These are phyloP conservation scores for Daldinia loculata DNA, from an alignment of 495 filamentous ascomycete genomes.

Conservation along the genomic window DNA sequence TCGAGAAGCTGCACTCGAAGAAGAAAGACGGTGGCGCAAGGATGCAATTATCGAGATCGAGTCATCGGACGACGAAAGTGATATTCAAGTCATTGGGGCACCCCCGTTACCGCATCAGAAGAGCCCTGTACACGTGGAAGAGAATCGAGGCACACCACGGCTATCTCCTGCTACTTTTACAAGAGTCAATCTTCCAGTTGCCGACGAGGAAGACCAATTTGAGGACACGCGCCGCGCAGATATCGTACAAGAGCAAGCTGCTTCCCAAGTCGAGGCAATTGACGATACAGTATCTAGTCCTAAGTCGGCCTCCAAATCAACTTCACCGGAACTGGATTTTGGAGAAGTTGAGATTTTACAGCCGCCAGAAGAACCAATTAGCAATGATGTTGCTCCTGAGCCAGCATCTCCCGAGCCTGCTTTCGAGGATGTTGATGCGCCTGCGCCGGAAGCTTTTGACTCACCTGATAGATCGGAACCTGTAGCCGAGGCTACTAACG, in stretches of 20 bases:
- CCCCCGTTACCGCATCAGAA: slow-evolving; percentile 38
- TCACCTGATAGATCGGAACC: slow-evolving; percentile 10
- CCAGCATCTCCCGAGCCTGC: slow-evolving; percentile 59
- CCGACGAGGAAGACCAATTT: slow-evolving; percentile 5
- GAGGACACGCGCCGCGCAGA: slow-evolving; percentile 43
- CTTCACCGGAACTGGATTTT: slow-evolving; percentile 47
- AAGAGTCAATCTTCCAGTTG: slow-evolving; percentile 28
- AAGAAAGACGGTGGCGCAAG: slow-evolving; percentile 48
- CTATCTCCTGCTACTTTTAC: slow-evolving; percentile 38
- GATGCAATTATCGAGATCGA: slow-evolving; percentile 54
- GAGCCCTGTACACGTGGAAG: slow-evolving; percentile 8
- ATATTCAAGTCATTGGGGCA: slow-evolving; percentile 65
- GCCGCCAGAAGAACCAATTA: slow-evolving; percentile 31
- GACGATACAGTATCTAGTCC: slow-evolving; percentile 10
- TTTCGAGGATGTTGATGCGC: slow-evolving; percentile 59
- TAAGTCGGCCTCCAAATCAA: slow-evolving; percentile 9
- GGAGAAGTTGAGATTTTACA: slow-evolving; percentile 44
- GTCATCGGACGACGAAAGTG: slow-evolving; percentile 59
- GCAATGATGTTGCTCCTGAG: slow-evolving; percentile 25
- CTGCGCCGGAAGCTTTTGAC: slow-evolving; percentile 17
- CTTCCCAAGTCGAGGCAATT: slow-evolving; percentile 42
- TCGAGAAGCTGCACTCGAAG: slow-evolving; percentile 60
- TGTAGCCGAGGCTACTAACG: slow-evolving; percentile 26
- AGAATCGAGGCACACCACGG: slow-evolving; percentile 20
- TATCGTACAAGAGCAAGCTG: slow-evolving; percentile 52